Evolutionary conservation across 1,284 basidiomycete species (phyloP).

Genomic region (Ustilago crameri): DNA sequence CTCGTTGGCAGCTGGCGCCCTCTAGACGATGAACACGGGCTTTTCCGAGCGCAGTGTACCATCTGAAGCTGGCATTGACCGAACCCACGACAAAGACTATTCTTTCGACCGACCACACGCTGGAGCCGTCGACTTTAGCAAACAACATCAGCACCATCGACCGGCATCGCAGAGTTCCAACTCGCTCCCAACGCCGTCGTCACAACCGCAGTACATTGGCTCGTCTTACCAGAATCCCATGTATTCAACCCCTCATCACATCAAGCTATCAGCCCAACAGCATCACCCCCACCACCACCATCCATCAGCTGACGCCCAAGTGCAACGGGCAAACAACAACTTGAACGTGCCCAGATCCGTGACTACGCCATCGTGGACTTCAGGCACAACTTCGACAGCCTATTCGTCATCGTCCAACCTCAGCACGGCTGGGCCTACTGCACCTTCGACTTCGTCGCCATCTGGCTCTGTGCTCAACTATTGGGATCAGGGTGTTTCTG

Average conservation of each 20-base stretch:
- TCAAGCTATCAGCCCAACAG: conserved; percentile 9
- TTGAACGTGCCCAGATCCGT: conserved; percentile 26
- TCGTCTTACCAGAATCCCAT: conserved; percentile 5
- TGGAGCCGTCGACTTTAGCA: neutral
- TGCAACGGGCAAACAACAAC: conserved; percentile 1
- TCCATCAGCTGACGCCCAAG: neutral
- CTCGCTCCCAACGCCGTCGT: neutral
- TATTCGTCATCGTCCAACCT: conserved; percentile 6
- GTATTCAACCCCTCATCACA: conserved; percentile 16
- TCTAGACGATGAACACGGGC: conserved; percentile 31
- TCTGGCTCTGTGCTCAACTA: conserved; percentile 29
- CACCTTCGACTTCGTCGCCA: conserved; percentile 23
- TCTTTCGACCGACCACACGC: neutral
- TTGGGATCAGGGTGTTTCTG: conserved; percentile 27
- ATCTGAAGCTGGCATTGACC: conserved; percentile 7
- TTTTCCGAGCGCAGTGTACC: conserved; percentile 11
- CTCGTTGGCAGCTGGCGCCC: neutral
- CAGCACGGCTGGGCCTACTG: neutral
- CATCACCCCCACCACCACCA: conserved; percentile 6
- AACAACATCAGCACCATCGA: conserved; percentile 4
- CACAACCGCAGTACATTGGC: conserved; percentile 3
- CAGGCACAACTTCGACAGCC: conserved; percentile 8
- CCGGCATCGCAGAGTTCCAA: conserved; percentile 1
- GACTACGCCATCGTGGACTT: conserved; percentile 23
- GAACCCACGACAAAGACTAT: conserved; percentile 4